A percentile compares a stretch with the other conserved stretches of the same genome.
Conservation (phyloP, 495 filamentous ascomycete genomes). For the Neurospora africana region DNA sequence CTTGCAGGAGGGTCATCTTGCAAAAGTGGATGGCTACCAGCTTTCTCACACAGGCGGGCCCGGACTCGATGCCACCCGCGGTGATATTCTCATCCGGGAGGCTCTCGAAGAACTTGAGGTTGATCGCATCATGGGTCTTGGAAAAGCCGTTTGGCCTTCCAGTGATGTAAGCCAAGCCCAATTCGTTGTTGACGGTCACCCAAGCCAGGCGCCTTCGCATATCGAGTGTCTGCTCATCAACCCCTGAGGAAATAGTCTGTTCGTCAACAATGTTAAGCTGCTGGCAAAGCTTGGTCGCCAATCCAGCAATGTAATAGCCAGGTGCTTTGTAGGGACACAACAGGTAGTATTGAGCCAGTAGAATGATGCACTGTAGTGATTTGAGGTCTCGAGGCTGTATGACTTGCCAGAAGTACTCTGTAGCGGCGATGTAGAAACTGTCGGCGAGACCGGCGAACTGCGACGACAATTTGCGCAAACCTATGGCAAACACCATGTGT, state of each 20-base stretch:
- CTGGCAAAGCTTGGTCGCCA: constrained; percentile 75
- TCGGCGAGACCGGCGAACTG: constrained; percentile 79
- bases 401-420: constrained; percentile 67
- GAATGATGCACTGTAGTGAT: constrained; percentile 77
- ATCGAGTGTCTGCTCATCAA: constrained; percentile 64
- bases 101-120: constrained; percentile 70
- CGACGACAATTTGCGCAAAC: constrained; percentile 73
- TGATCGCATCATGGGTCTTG: constrained; percentile 63
- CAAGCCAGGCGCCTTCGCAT: constrained; percentile 81
- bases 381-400: constrained; percentile 71
- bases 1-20: constrained; percentile 79
- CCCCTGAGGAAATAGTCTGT: constrained; percentile 58
- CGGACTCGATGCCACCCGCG: constrained; percentile 59
- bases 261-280: constrained; percentile 78
- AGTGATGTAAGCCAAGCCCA: constrained; percentile 73
- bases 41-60: constrained; percentile 62
- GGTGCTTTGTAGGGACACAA: constrained; percentile 83
- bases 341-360: constrained; percentile 87
- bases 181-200: constrained; percentile 77
- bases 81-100: constrained; percentile 75
- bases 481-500: constrained; percentile 83
- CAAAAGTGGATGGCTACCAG: constrained; percentile 83
- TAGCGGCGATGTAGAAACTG: constrained; percentile 79
- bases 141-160: constrained; percentile 77
- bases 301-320: constrained; percentile 80